A percentile compares a stretch with the other conserved stretches of the same genome.
Evolutionary conservation across 768 basidiomycete genomes (phyloP).

Genomic region (Mycena alexandri): DNA sequence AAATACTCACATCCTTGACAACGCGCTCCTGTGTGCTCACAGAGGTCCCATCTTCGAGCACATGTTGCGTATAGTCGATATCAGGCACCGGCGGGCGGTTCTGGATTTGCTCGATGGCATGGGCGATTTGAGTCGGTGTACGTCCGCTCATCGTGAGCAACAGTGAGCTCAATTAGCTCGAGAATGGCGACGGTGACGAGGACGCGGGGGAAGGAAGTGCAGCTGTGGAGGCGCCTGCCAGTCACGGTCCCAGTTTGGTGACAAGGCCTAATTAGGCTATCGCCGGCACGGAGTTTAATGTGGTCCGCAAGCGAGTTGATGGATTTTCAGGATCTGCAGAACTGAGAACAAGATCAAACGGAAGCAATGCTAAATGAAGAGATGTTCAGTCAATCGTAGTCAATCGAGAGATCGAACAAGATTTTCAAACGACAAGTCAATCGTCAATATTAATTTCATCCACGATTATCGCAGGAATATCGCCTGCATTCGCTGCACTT

Average conservation of each 20-base stretch:
- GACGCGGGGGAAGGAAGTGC: constrained; percentile 16
- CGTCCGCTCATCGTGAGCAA: constrained; percentile 50
- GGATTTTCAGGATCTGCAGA: constrained; percentile 10
- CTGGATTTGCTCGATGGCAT: constrained; percentile 76
- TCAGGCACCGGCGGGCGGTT: constrained; percentile 65
- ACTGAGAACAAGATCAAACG: too few species aligned
- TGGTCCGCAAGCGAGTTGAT: constrained; percentile 23
- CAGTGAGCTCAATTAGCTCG: constrained; percentile 15
- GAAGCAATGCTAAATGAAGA: too few species aligned
- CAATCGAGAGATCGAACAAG: too few species aligned
- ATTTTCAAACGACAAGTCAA: too few species aligned
- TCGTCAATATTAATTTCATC: too few species aligned
- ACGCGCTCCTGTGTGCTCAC: constrained; percentile 96
- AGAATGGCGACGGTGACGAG: constrained; percentile 1
- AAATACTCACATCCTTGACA: constrained; percentile 88
- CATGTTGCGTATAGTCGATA: constrained; percentile 93
- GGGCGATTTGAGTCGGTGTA: constrained; percentile 62
- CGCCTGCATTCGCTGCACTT: too few species aligned
- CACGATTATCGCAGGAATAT: too few species aligned
- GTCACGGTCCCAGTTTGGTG: constrained; percentile 25
- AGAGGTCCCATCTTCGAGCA: constrained; percentile 91
- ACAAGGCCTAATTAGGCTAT: constrained; percentile 9
- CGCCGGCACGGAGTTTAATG: constrained; percentile 14
- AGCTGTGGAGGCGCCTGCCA: background rate
- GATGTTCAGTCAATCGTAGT: too few species aligned